Evolutionary conservation across 139 green algal species (phyloP), one percentile per base, ranked within the genome.

Genomic region (Coelastrella sp.): DNA sequence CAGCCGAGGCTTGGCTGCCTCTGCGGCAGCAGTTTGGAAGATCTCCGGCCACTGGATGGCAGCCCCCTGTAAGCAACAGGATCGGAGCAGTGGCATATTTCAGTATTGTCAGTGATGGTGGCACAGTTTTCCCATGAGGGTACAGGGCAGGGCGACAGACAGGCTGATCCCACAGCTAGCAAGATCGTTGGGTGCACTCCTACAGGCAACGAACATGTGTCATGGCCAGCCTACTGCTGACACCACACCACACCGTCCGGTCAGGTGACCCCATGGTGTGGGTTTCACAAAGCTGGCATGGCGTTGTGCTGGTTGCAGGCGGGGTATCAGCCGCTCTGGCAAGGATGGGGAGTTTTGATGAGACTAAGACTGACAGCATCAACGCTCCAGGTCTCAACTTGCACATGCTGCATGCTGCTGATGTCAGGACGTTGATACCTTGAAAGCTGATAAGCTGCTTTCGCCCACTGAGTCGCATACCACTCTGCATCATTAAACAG

Each of bases 401-500:
- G 20, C 25, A n/a, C 12, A 19, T 80, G 15, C 20, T 9, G 7
- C 0, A 1, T 60, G 20, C 24, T 59, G 24, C 74, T n/a, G 74
- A 15, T 19, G 12, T 35, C 10, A 59, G 68, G 0, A 8, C 0
- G 8, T 11, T 8, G 85, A 4, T 14, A 98, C 97, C 95, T 98
- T 98, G 95, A 98, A 98, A 0, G 96, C 98, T 20, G 96, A 97
- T 0, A 98, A 70, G 49, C 94, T 97, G 91, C 95, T 98, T 92
- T 99, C 98, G 0, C 97, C 97, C 0, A 95, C 95, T 5, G 95
- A 98, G 91, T 99, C 97, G 90, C 98, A 99, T 0, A 99, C 90
- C 8, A 99, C 97, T 17, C 98, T 88, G 49, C 78, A 83, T 35
- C 11, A 66, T 0, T 1, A 49, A 19, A 78, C 15, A 78, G 0